Percentiles rank a stretch among this genome's conserved stretches.
These are phyloP conservation scores for Dactylellina sp. DNA, from an alignment of 2,329 filamentous ascomycete genomes.

Conservation along the genomic window DNA sequence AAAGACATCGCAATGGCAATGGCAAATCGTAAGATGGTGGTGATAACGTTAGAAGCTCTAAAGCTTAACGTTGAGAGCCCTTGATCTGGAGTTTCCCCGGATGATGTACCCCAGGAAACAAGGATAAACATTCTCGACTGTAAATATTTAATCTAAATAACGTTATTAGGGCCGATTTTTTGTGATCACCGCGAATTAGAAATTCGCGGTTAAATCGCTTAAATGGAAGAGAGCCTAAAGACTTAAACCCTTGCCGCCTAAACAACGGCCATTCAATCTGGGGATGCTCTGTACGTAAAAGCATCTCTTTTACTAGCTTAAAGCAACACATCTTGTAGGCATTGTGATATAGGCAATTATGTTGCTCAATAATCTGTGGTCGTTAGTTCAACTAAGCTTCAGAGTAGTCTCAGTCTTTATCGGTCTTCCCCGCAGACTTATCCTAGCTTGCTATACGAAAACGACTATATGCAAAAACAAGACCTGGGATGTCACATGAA, in stretches of 20 bases:
- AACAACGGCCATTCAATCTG: slow-evolving; percentile 10
- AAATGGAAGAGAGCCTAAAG: slow-evolving; percentile 19
- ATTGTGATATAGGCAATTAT: background rate
- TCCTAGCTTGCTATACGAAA: background rate
- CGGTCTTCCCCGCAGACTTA: background rate
- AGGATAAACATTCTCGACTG: slow-evolving; percentile 17
- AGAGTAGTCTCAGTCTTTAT: background rate
- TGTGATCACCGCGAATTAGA: slow-evolving; percentile 25
- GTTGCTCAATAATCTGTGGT: background rate
- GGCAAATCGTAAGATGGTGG: slow-evolving; percentile 19
- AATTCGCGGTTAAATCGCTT: slow-evolving; percentile 39
- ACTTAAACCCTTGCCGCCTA: slow-evolving; percentile 5
- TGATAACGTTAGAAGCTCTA: slow-evolving; percentile 37
- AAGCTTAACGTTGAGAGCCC: too few species aligned
- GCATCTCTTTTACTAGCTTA: slow-evolving; percentile 8
- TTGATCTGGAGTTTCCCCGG: background rate
- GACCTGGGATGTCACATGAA: background rate
- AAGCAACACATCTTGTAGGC: too few species aligned
- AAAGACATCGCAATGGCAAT: background rate
- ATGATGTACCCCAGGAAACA: slow-evolving; percentile 20
- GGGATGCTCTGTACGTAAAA: slow-evolving; percentile 1
- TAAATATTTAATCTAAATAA: slow-evolving; percentile 37
- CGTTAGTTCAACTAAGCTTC: background rate
- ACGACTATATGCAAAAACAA: background rate
- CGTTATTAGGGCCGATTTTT: slow-evolving; percentile 12